phyloP scores from a whole-genome alignment of 192 early-diverging fungal species.

The Coemansia sp. region DNA sequence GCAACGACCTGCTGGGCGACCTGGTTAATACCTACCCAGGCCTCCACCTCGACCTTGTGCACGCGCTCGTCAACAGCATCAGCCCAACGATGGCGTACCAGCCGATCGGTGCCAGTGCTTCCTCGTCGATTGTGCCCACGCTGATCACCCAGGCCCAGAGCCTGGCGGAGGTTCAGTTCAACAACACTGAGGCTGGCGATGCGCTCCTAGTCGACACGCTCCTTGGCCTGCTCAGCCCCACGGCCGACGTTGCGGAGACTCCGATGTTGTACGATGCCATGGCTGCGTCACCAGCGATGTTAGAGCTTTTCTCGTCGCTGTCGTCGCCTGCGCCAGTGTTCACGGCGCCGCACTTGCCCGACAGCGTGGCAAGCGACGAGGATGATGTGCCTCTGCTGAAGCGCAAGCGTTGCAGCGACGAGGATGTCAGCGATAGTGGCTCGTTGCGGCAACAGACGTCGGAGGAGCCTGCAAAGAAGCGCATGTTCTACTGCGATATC shows the following conservation, averaged over 20 bases:
- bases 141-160: slow-evolving; percentile 23
- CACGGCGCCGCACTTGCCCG: slow-evolving; percentile 18
- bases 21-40: slow-evolving; percentile 30
- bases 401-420: slow-evolving; percentile 13
- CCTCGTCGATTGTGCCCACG: slow-evolving; percentile 7
- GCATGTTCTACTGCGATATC: slow-evolving; percentile 52
- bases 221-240: slow-evolving; percentile 39
- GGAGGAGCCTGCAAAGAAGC: neutral
- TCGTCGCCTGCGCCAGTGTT: slow-evolving; percentile 12
- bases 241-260: slow-evolving; percentile 8
- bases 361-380: slow-evolving; percentile 4
- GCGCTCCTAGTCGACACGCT: slow-evolving; percentile 44
- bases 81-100: slow-evolving; percentile 39
- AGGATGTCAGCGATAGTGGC: neutral
- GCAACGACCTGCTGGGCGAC: slow-evolving; percentile 28
- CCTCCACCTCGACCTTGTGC: slow-evolving; percentile 45
- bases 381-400: slow-evolving; percentile 13
- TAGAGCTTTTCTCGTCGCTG: slow-evolving; percentile 23
- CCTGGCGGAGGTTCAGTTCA: neutral
- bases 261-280: slow-evolving; percentile 3
- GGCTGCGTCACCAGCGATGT: slow-evolving; percentile 1
- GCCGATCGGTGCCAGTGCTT: neutral
- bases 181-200: slow-evolving; percentile 2
- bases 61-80: slow-evolving; percentile 51
- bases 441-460: neutral